Evolutionary conservation across 75 land plant genomes (phyloP).

Genomic region (Cryptomeria japonica): DNA sequence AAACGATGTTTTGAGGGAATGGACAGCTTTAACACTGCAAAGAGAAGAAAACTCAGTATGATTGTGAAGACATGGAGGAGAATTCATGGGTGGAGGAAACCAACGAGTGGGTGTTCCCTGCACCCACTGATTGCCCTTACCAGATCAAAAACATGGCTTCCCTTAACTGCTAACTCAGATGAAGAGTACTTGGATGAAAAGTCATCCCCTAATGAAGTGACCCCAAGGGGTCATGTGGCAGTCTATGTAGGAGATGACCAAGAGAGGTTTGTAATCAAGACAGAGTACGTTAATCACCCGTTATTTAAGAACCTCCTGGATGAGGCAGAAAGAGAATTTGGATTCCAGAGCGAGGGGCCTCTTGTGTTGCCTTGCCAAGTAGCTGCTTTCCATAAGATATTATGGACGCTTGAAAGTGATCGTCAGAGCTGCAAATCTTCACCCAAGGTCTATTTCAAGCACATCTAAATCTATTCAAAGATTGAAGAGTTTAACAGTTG

Average conservation of each 20-base stretch:
- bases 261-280: conserved; percentile 48
- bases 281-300: conserved; percentile 51
- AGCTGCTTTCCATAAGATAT: conserved; percentile 27
- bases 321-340: conserved; percentile 58
- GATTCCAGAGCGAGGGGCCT: conserved; percentile 26
- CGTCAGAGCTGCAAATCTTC: neutral
- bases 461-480: neutral
- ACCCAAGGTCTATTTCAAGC: neutral
- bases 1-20: neutral
- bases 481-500: too few species aligned
- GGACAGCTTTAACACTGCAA: neutral
- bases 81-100: neutral
- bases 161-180: neutral
- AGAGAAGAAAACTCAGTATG: neutral
- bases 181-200: neutral
- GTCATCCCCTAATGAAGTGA: neutral
- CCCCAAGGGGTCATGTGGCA: conserved; percentile 48
- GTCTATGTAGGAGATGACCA: conserved; percentile 61
- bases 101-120: neutral
- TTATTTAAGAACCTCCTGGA: conserved; percentile 61
- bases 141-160: neutral
- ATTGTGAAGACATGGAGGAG: neutral
- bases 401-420: conserved; percentile 19
- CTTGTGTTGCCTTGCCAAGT: conserved; percentile 38
- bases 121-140: neutral